A percentile compares a stretch with the other conserved stretches of the same genome.
phyloP scores from a whole-genome alignment of 768 basidiomycete genomes.

The Termitomyces sp. region DNA sequence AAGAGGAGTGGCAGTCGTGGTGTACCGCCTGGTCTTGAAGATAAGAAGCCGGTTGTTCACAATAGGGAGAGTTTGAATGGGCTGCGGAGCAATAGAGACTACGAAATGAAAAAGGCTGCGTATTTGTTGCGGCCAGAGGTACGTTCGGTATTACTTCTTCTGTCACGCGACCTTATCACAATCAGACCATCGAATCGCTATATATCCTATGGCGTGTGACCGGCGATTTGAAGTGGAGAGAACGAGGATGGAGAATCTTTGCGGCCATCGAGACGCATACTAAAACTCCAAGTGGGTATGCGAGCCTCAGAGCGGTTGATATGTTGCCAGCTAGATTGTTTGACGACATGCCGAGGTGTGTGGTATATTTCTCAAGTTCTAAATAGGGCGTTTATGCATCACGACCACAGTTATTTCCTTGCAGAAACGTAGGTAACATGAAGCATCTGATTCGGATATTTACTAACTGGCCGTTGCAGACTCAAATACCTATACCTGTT shows the following conservation, averaged over 20 bases:
- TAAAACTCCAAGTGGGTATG: constrained; percentile 59
- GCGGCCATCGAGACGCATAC: constrained; percentile 59
- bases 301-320: constrained; percentile 50
- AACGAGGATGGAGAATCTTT: constrained; percentile 69
- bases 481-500: constrained; percentile 73
- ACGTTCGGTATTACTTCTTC: constrained; percentile 14
- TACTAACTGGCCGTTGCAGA: constrained; percentile 25
- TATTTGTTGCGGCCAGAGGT: constrained; percentile 76
- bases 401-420: constrained; percentile 33
- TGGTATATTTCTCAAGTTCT: constrained; percentile 9
- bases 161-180: neutral
- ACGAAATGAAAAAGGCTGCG: constrained; percentile 35
- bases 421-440: constrained; percentile 39
- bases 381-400: neutral
- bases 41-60: constrained; percentile 34
- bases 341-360: constrained; percentile 76
- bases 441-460: neutral
- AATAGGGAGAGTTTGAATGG: constrained; percentile 23
- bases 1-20: constrained; percentile 40
- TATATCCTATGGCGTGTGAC: constrained; percentile 72
- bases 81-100: constrained; percentile 43
- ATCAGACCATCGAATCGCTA: constrained; percentile 70
- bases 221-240: constrained; percentile 63
- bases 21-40: constrained; percentile 49
- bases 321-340: constrained; percentile 29